Base-by-base conservation (phyloP, 331 rosid species). In the Saraca asoca region DNA sequence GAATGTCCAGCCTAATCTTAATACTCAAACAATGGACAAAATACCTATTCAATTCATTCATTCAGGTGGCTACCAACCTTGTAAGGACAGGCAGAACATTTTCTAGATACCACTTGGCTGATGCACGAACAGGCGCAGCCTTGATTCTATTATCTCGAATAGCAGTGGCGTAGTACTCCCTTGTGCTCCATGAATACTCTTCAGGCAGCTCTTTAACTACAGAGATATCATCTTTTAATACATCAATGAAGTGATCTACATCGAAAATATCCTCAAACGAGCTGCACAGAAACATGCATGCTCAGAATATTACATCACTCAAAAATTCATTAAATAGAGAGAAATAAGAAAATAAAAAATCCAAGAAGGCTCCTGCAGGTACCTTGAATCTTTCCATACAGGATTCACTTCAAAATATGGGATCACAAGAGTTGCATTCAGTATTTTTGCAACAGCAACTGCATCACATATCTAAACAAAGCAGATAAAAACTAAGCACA, bases 331-430 rank as follows among this genome's bases (percentile, higher is more conserved):
- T 39, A 67, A 59, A 57, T 31, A 37, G 61, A 19, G 54, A 3
- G 34, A 57, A 17, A 13, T 7, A 18, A 33, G 68, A 62, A 16
- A 42, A 55, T 70, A 41, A 65, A 16, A 13, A 37, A 38, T 13
- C 38, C 71, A 61, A 10, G 1, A 53, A 51, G 39, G 58, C 58
- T 57, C 59, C 50, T 16, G 34, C 50, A 61, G 35, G 59, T 78
- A 85, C 97, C 97, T 91, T 18, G 95, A 79, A 83, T 91, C 97
- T 64, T 58, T 60, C 97, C 97, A 91, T 50, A 91, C 97, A 48
- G 97, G 88, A 81, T 91, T 91, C 41, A 91, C 71, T 81, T 91
- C 96, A 54, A 91, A 90, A 78, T 82, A 79, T 1, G 97, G 97
- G 62, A 91, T 88, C 70, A 91, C 97, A 35, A 91, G 95, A 18